Evolutionary conservation across 2,329 filamentous ascomycete genomes (phyloP).

Genomic region (Pseudocercospora eumusae): DNA sequence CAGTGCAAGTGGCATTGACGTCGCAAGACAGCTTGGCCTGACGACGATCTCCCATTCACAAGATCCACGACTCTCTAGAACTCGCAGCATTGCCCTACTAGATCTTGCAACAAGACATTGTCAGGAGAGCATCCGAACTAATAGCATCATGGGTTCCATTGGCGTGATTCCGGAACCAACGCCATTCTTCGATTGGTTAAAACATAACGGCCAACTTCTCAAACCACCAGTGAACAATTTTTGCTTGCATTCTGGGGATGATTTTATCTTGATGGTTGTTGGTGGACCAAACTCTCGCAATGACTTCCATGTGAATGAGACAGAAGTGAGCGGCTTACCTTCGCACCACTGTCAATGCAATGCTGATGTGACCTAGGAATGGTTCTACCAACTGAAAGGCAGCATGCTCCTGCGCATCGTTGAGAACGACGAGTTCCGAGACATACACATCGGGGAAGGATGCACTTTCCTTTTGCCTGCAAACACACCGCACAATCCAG

Average conservation of each 20-base stretch:
- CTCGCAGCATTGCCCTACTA: background rate
- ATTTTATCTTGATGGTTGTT: slow-evolving; percentile 86
- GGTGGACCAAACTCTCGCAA: slow-evolving; percentile 93
- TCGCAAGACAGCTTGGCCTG: background rate
- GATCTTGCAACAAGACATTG: too few species aligned
- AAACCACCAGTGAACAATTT: slow-evolving; percentile 96
- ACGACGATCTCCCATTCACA: background rate
- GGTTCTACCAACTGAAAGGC: slow-evolving; percentile 96
- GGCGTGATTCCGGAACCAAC: slow-evolving; percentile 17
- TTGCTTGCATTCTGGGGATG: slow-evolving; percentile 89
- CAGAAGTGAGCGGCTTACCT: slow-evolving; percentile 50
- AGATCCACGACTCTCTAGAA: background rate
- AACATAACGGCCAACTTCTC: slow-evolving; percentile 85
- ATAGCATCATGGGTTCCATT: slow-evolving; percentile 11
- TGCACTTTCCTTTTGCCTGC: slow-evolving; percentile 89
- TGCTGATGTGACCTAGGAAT: slow-evolving; percentile 62
- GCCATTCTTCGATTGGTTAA: slow-evolving; percentile 56
- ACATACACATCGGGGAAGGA: slow-evolving; percentile 87
- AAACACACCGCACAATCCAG: slow-evolving; percentile 91
- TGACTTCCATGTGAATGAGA: slow-evolving; percentile 97
- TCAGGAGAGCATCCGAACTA: too few species aligned
- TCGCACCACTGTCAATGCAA: background rate
- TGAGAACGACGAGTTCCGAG: slow-evolving; percentile 69
- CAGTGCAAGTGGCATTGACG: background rate
- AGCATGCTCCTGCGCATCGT: slow-evolving; percentile 92